A percentile compares a stretch with the other conserved stretches of the same genome.
These are phyloP conservation scores for Candida xiaguanensis DNA, from an alignment of 805 yeast genomes.

Conservation along the genomic window DNA sequence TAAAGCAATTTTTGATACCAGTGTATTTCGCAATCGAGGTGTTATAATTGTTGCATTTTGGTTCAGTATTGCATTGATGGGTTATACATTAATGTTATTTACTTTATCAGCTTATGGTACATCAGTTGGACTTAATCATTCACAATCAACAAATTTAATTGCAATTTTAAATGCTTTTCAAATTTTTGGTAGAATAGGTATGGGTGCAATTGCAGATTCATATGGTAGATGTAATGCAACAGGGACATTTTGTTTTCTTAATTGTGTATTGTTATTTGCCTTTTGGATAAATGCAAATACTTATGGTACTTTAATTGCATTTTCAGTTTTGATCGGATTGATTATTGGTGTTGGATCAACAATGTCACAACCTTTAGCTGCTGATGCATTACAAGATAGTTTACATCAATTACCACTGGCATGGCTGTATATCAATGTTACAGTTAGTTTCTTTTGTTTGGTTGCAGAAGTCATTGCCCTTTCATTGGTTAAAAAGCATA, in stretches of 20 bases:
- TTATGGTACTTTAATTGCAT: slow-evolving; percentile 28
- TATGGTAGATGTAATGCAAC: slow-evolving; percentile 44
- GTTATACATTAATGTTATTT: slow-evolving; percentile 33
- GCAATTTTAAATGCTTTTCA: slow-evolving; percentile 41
- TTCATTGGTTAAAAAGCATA: slow-evolving; percentile 27
- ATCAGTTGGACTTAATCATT: slow-evolving; percentile 40
- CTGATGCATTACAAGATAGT: slow-evolving; percentile 18
- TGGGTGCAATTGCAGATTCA: slow-evolving; percentile 45
- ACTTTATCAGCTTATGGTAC: slow-evolving; percentile 37
- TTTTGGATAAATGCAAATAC: slow-evolving; percentile 37
- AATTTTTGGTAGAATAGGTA: slow-evolving; percentile 46
- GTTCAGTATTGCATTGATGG: slow-evolving; percentile 36
- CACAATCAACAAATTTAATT: slow-evolving; percentile 30
- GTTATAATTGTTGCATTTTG: slow-evolving; percentile 25
- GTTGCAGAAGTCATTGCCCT: slow-evolving; percentile 56
- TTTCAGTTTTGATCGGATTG: slow-evolving; percentile 26
- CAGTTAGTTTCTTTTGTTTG: slow-evolving; percentile 30
- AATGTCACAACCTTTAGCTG: slow-evolving; percentile 22
- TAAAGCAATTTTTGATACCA: slow-evolving; percentile 32
- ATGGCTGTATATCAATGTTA: slow-evolving; percentile 38
- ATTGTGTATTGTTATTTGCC: slow-evolving; percentile 26
- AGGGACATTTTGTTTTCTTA: slow-evolving; percentile 16
- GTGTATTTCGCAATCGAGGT: slow-evolving; percentile 22
- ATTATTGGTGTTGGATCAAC: slow-evolving; percentile 29
- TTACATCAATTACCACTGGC: slow-evolving; percentile 30